Evolutionary conservation across 352 stramenopile species (phyloP).

Genomic region (Globisporangium apiculatum): DNA sequence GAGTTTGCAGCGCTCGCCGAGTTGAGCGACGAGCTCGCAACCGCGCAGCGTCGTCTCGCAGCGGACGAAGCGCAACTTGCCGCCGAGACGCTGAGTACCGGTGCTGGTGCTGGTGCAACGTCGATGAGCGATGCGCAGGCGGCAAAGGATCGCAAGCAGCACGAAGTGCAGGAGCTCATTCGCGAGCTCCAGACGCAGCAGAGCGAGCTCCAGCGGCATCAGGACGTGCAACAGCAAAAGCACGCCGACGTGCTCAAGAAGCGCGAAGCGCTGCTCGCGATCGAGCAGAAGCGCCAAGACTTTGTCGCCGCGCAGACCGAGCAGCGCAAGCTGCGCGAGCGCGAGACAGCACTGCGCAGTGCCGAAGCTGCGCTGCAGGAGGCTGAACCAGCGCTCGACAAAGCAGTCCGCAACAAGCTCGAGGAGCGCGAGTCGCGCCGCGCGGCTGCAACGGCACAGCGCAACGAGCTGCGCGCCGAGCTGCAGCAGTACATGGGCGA

Average conservation of each 20-base stretch:
- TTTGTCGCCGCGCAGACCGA: constrained; percentile 47
- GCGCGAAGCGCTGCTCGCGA: constrained; percentile 40
- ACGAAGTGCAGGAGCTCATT: constrained; percentile 39
- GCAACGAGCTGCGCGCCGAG: constrained; percentile 25
- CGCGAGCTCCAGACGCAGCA: constrained; percentile 51
- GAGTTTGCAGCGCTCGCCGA: constrained; percentile 28
- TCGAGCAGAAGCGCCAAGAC: constrained; percentile 45
- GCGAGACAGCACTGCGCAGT: constrained; percentile 54
- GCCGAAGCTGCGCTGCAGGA: constrained; percentile 26
- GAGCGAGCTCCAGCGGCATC: constrained; percentile 30
- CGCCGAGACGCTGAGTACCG: constrained; percentile 24
- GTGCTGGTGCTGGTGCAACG: constrained; percentile 13
- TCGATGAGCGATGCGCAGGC: constrained; percentile 36
- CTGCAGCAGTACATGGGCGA: constrained; percentile 38
- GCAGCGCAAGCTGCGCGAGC: constrained; percentile 41
- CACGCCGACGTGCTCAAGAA: constrained; percentile 59
- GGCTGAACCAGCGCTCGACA: constrained; percentile 31
- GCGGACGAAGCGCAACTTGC: constrained; percentile 35
- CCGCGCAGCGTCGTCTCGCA: constrained; percentile 18
- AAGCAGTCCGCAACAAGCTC: constrained; percentile 34
- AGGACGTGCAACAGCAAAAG: constrained; percentile 45
- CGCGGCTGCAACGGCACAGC: constrained; percentile 16
- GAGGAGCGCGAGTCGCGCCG: constrained; percentile 30
- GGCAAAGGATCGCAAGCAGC: constrained; percentile 40
- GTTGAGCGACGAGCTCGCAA: constrained; percentile 25